Percentiles rank a stretch among this genome's conserved stretches.
phyloP scores from a whole-genome alignment of 768 basidiomycete species.

The Pisolithus sp. region DNA sequence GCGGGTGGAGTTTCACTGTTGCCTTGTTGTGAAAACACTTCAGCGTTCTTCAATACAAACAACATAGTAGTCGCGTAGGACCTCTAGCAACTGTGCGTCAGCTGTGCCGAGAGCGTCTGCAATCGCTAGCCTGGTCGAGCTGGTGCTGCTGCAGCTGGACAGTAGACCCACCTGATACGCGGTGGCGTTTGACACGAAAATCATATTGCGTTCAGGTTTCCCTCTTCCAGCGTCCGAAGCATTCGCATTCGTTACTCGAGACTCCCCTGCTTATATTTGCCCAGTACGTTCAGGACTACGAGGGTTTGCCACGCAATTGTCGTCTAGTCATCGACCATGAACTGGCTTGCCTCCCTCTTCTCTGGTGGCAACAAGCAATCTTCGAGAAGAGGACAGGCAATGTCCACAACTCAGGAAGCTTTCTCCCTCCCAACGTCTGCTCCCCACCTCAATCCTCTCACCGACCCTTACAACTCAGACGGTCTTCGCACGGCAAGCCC shows the following conservation, averaged over 20 bases:
- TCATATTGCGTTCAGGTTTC: not conserved
- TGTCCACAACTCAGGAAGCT: conserved; percentile 79
- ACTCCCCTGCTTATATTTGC: not conserved
- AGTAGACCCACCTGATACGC: not conserved
- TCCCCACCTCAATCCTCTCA: conserved; percentile 46
- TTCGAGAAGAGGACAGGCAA: conserved; percentile 54
- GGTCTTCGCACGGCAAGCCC: conserved; percentile 45
- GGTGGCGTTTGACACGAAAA: conserved; percentile 5
- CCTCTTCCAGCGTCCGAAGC: conserved; percentile 7
- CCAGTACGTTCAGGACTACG: not conserved
- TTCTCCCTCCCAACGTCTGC: conserved; percentile 80
- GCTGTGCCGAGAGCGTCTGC: no score
- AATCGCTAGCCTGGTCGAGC: no score
- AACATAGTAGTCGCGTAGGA: no score
- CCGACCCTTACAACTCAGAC: conserved; percentile 55
- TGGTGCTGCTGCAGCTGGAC: not conserved
- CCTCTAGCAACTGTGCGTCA: no score
- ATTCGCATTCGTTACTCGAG: conserved; percentile 9
- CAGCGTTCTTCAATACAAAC: no score
- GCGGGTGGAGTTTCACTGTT: no score
- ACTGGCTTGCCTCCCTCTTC: conserved; percentile 70
- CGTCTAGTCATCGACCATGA: conserved; percentile 39
- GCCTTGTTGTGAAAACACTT: no score
- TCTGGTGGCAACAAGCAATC: conserved; percentile 42
- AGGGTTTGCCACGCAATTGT: conserved; percentile 1